phyloP scores from a whole-genome alignment of 2,329 filamentous ascomycete genomes.

The Fusarium fracticaudum region DNA sequence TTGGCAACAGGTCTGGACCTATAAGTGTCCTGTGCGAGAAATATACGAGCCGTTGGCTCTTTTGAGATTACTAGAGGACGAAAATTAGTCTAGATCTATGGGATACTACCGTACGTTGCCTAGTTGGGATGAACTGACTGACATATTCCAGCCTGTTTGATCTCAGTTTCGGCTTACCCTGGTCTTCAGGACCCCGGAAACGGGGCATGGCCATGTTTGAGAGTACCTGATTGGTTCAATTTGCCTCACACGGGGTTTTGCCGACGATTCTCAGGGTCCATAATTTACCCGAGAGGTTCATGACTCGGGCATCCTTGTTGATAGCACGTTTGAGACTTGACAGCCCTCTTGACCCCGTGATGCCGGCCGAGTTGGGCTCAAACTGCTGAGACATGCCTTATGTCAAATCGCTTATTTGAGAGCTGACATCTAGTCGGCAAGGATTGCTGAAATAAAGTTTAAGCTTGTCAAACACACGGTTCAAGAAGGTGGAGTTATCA shows the following conservation, averaged over 20 bases:
- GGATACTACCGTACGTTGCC: rapidly evolving
- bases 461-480: neutral
- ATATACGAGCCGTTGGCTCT: neutral
- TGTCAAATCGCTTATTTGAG: neutral
- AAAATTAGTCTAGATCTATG: rapidly evolving
- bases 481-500: neutral
- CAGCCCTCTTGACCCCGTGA: neutral
- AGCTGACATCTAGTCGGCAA: neutral
- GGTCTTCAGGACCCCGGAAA: neutral
- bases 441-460: neutral
- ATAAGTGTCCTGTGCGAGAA: rapidly evolving
- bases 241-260: neutral
- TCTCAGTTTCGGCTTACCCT: neutral
- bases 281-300: neutral
- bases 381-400: neutral
- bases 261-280: neutral
- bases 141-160: neutral
- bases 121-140: neutral
- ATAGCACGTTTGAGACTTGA: neutral
- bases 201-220: rapidly evolving
- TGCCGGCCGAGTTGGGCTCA: neutral
- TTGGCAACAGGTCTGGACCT: rapidly evolving
- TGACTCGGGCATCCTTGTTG: neutral
- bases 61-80: rapidly evolving
- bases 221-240: rapidly evolving